Evolutionary conservation across 495 filamentous ascomycete genomes (phyloP).

Genomic region (Penicillium daleae): DNA sequence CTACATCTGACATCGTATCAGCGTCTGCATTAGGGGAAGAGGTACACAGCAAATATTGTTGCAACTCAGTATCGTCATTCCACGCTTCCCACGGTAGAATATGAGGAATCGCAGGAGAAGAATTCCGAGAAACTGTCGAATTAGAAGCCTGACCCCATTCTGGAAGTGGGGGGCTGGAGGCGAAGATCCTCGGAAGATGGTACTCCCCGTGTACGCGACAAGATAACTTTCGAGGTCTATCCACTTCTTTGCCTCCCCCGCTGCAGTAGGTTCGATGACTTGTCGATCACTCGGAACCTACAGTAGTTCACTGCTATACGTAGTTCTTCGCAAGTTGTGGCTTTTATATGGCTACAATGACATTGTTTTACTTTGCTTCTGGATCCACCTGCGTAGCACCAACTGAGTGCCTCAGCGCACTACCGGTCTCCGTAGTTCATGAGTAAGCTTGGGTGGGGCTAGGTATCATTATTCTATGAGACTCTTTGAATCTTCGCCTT

Average conservation of each 20-base stretch:
- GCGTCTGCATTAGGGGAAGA: background rate
- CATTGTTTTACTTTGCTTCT: background rate
- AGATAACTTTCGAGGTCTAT: background rate
- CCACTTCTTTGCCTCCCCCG: slow-evolving; percentile 24
- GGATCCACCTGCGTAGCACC: too few relatives aligned
- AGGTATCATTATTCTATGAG: background rate
- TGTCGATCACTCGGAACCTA: background rate
- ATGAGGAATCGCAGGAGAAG: background rate
- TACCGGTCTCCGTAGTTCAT: background rate
- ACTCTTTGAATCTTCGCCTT: background rate
- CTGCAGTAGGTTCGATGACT: slow-evolving; percentile 20
- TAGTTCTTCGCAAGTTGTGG: background rate
- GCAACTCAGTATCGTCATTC: background rate
- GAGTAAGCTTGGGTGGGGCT: background rate
- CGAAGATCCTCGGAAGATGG: background rate
- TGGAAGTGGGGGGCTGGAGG: background rate
- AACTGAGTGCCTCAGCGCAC: too few relatives aligned
- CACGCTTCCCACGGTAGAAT: background rate
- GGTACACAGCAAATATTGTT: background rate
- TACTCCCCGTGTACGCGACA: background rate
- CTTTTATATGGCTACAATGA: slow-evolving; percentile 13
- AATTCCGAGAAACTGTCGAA: background rate
- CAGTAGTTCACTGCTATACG: background rate
- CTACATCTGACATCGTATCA: background rate
- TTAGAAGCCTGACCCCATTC: background rate